Evolutionary conservation across 129 eudicot species (phyloP).

Genomic region (Escallonia herrerae): DNA sequence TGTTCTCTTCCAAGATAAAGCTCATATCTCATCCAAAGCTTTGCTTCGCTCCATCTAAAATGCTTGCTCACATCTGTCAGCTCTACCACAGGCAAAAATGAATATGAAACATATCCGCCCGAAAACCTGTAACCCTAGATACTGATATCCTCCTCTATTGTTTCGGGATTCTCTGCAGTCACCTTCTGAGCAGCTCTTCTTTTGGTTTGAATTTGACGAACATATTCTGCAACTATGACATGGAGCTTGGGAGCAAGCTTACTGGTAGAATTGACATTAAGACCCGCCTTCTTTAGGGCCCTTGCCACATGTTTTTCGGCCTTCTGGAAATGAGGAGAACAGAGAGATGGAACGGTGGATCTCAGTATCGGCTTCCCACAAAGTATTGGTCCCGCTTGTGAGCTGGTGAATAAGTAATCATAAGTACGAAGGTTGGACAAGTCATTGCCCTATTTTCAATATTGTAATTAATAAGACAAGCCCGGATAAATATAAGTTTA

Average conservation of each 20-base stretch:
- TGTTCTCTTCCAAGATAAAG: too few species aligned
- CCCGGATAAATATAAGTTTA: too few species aligned
- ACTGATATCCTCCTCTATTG: slow-evolving; percentile 43
- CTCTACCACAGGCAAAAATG: not conserved
- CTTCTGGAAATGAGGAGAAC: slow-evolving; percentile 55
- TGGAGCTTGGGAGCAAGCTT: slow-evolving; percentile 76
- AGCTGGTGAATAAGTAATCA: slow-evolving; percentile 29
- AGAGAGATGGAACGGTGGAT: slow-evolving; percentile 62
- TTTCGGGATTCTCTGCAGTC: slow-evolving; percentile 25
- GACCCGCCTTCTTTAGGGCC: slow-evolving; percentile 70
- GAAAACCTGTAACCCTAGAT: slow-evolving; percentile 15
- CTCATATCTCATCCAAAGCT: slow-evolving; percentile 3
- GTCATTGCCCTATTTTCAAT: too few species aligned
- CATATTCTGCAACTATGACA: slow-evolving; percentile 57
- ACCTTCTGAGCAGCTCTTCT: slow-evolving; percentile 51
- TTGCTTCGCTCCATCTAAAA: too few species aligned
- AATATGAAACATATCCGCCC: not conserved
- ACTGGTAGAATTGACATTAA: slow-evolving; percentile 43
- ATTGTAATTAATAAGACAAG: too few species aligned
- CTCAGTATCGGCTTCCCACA: slow-evolving; percentile 71
- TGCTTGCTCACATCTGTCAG: not conserved
- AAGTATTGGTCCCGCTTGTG: slow-evolving; percentile 65
- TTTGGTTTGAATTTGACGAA: slow-evolving; percentile 52
- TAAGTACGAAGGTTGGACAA: too few species aligned
- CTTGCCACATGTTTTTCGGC: slow-evolving; percentile 65